phyloP scores from a whole-genome alignment of 371 early-diverging fungal species.

The Mortierella sp. region DNA sequence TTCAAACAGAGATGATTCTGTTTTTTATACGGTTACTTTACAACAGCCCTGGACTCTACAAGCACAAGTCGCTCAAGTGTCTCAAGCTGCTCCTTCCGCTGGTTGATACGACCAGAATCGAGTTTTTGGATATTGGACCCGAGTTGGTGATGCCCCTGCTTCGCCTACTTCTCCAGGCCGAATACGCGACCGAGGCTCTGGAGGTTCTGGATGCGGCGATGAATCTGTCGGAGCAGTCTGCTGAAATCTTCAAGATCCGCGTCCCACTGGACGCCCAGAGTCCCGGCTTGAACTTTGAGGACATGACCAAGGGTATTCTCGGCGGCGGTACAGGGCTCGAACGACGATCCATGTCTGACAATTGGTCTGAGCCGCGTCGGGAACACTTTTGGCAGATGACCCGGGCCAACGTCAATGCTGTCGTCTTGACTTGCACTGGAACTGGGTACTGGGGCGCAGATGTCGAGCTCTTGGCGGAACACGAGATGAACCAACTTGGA shows the following conservation, averaged over 20 bases:
- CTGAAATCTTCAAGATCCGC: constrained; percentile 52
- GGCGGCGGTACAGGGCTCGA: constrained; percentile 54
- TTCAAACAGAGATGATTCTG: constrained; percentile 72
- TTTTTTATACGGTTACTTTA: constrained; percentile 75
- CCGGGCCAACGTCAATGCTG: constrained; percentile 53
- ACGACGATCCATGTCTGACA: constrained; percentile 35
- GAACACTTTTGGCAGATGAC: constrained; percentile 57
- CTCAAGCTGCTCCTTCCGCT: constrained; percentile 76
- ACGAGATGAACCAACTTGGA: constrained; percentile 33
- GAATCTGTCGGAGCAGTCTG: constrained; percentile 55
- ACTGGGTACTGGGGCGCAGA: constrained; percentile 45
- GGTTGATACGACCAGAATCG: constrained; percentile 58
- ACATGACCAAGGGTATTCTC: constrained; percentile 55
- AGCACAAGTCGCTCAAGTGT: constrained; percentile 73
- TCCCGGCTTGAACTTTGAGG: constrained; percentile 52
- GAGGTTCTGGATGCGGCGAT: constrained; percentile 79
- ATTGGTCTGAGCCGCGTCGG: constrained; percentile 32
- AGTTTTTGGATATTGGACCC: constrained; percentile 57
- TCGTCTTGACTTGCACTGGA: constrained; percentile 45
- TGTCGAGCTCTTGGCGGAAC: constrained; percentile 47
- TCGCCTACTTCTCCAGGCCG: constrained; percentile 71
- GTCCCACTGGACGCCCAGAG: constrained; percentile 49
- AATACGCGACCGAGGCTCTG: constrained; percentile 76
- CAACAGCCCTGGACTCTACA: constrained; percentile 73
- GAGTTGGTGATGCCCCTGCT: constrained; percentile 69